These are phyloP conservation scores for Aspergillus aculeatus DNA, from an alignment of 2,329 filamentous ascomycete species.

Conservation along the genomic window DNA sequence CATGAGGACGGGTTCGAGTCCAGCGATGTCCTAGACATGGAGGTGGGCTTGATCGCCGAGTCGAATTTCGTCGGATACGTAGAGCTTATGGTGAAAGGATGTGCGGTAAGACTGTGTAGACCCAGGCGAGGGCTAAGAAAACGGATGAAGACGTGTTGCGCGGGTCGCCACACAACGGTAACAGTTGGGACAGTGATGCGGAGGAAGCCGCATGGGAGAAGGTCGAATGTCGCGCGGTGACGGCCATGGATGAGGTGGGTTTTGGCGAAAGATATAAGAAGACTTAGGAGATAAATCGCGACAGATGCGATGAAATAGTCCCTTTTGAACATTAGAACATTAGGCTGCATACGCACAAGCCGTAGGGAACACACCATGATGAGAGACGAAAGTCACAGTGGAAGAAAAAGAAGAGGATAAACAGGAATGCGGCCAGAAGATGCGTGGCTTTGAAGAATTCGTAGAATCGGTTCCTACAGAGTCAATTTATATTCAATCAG, in stretches of 20 bases:
- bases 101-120: slow-evolving; percentile 47
- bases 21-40: too few relatives aligned
- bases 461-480: slow-evolving; percentile 52
- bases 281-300: slow-evolving; percentile 51
- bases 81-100: slow-evolving; percentile 59
- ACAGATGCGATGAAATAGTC: slow-evolving; percentile 62
- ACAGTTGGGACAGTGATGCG: slow-evolving; percentile 45
- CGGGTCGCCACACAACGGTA: slow-evolving; percentile 49
- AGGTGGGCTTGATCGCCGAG: too few relatives aligned
- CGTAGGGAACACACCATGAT: slow-evolving; percentile 46
- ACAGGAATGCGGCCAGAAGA: slow-evolving; percentile 52
- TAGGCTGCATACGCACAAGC: too few relatives aligned
- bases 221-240: slow-evolving; percentile 43
- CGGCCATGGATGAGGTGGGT: slow-evolving; percentile 54
- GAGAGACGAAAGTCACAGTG: slow-evolving; percentile 58
- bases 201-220: slow-evolving; percentile 44
- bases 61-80: slow-evolving; percentile 30
- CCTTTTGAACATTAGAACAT: slow-evolving; percentile 30
- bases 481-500: not conserved
- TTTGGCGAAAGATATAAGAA: slow-evolving; percentile 47
- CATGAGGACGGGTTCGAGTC: too few relatives aligned
- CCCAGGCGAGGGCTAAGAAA: slow-evolving; percentile 41
- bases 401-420: slow-evolving; percentile 60
- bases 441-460: slow-evolving; percentile 63
- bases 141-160: slow-evolving; percentile 57